Evolutionary conservation across 352 stramenopile genomes (phyloP).

Genomic region (Globisporangium viniferum): DNA sequence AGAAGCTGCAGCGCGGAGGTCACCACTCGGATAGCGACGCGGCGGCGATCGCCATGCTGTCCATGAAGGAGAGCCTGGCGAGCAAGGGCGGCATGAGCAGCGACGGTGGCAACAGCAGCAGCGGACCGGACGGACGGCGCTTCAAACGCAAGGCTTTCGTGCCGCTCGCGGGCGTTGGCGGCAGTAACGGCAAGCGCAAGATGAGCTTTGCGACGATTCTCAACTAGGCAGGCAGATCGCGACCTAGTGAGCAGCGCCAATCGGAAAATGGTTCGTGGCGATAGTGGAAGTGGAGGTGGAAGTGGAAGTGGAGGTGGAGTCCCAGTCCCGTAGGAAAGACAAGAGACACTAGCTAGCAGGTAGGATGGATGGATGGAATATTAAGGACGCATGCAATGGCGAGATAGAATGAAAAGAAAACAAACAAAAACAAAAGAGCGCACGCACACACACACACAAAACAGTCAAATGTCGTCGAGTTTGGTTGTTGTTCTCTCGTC

Average conservation of each 20-base stretch:
- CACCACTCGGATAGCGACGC: slow-evolving; percentile 76
- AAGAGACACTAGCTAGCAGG: neutral
- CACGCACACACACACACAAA: neutral
- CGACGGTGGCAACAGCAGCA: slow-evolving; percentile 40
- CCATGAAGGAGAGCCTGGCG: slow-evolving; percentile 62
- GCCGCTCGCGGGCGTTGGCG: slow-evolving; percentile 42
- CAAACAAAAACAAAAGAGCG: slow-evolving; percentile 1
- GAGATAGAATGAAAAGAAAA: slow-evolving; percentile 6
- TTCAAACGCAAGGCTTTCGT: slow-evolving; percentile 71
- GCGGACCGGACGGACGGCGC: slow-evolving; percentile 27
- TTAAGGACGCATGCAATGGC: neutral
- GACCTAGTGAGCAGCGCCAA: neutral
- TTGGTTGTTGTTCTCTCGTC: neutral
- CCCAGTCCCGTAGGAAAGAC: neutral
- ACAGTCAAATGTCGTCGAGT: neutral
- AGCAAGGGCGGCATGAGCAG: slow-evolving; percentile 30
- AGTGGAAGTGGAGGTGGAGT: neutral
- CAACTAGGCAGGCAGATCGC: slow-evolving; percentile 46
- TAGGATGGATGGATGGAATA: neutral
- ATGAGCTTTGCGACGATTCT: slow-evolving; percentile 88
- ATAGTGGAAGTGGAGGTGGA: neutral
- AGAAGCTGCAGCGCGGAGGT: slow-evolving; percentile 17
- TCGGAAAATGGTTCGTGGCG: neutral
- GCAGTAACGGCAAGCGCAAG: slow-evolving; percentile 64
- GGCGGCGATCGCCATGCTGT: slow-evolving; percentile 74